Base-by-base conservation (phyloP, 2,329 filamentous ascomycete genomes). In the Phyllosticta citrichinensis region DNA sequence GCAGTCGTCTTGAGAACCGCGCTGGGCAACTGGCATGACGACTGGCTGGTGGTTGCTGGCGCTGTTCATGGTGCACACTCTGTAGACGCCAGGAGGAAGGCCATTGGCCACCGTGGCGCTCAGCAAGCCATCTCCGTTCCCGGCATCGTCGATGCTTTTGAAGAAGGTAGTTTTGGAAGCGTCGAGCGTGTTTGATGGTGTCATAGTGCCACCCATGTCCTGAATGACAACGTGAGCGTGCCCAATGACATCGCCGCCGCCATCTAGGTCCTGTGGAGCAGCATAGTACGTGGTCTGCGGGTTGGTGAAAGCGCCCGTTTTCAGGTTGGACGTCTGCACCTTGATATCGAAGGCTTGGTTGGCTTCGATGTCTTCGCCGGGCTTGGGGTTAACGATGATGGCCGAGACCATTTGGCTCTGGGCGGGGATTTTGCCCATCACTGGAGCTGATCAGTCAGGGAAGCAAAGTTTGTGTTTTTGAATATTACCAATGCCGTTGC, bases 381-480 rank as follows among this genome's bases (percentile, higher is more conserved):
- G 73, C 51, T 71, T 65, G 0, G 82, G 82, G 65, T 67, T 74
- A 22, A 73, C 72, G 65, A 84, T 79, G 57, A 83, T 76, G 30
- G 79, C 71, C n/a, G 81, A 81, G 57, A 83, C 71, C 82, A 84
- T 84, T 64, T 80, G 77, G 61, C 66, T 66, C 19, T 73, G 68
- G 9, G 76, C 72, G 9, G 82, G 82, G 61, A 84, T 80, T 54
- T 80, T 76, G 63, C 81, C 81, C 80, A 83, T 83, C n/a, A 78
- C 79, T 77, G 58, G 55, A 51, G 50, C 25, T 17, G 6, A 62
- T 64, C 62, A 66, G 63, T 30, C 10, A n/a, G 6, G 5, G 51
- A 52, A 14, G 51, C 14, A 6, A 6, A 20, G 19, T 5, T 11
- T 6, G 5, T 20, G 19, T 24, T 24, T 52, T n/a, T 3, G 19